A percentile compares a stretch with the other conserved stretches of the same genome.
phyloP scores from a whole-genome alignment of 306 rosid species.

The Glycine latifolia region DNA sequence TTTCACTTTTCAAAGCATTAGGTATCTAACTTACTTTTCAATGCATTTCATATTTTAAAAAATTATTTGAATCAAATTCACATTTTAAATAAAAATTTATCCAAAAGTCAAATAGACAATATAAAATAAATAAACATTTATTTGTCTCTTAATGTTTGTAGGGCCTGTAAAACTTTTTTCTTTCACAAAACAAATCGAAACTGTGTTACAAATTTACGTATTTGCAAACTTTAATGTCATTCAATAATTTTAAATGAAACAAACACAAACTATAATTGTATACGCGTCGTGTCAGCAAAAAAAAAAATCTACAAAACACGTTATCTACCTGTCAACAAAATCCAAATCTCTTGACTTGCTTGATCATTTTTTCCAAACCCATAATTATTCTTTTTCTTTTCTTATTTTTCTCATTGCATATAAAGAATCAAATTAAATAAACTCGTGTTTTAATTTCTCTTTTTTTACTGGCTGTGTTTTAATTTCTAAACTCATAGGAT shows the following conservation, averaged over 20 bases:
- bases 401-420: not conserved
- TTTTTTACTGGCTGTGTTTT: not conserved
- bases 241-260: not conserved
- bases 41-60: too few species aligned
- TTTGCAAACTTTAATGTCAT: not conserved
- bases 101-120: too few species aligned
- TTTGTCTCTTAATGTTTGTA: not conserved
- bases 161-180: too few species aligned
- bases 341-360: not conserved
- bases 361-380: too few species aligned
- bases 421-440: not conserved
- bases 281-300: not conserved
- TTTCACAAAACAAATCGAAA: too few species aligned
- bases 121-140: not conserved
- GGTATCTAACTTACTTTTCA: too few species aligned
- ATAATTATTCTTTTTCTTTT: too few species aligned
- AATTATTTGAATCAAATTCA: too few species aligned
- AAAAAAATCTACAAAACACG: not conserved
- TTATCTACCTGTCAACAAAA: constrained; percentile 22
- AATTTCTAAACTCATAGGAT: not conserved
- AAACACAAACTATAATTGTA: not conserved
- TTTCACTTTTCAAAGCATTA: too few species aligned
- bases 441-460: not conserved
- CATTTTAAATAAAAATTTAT: too few species aligned
- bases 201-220: not conserved